Evolutionary conservation across 495 filamentous ascomycete genomes (phyloP).

Genomic region (Penicillium turbatum): DNA sequence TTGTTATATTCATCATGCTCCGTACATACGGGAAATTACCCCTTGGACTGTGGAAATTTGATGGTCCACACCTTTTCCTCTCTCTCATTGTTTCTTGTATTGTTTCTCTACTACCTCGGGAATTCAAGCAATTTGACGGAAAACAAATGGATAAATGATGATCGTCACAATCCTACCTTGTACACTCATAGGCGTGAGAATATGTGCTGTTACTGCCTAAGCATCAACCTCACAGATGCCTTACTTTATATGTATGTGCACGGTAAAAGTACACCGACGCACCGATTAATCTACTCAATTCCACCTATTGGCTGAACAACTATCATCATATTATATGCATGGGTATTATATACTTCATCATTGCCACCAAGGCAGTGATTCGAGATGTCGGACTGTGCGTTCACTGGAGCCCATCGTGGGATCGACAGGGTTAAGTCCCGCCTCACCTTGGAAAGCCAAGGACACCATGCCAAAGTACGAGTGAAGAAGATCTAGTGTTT

Average conservation of each 20-base stretch:
- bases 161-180: neutral
- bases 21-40: neutral
- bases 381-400: slow-evolving; percentile 39
- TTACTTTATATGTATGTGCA: neutral
- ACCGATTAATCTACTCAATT: slow-evolving; percentile 1
- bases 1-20: neutral
- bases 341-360: slow-evolving; percentile 7
- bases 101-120: no score
- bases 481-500: slow-evolving; percentile 69
- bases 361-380: slow-evolving; percentile 40
- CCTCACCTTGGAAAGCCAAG: slow-evolving; percentile 63
- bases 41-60: neutral
- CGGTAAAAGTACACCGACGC: neutral
- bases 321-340: slow-evolving; percentile 1
- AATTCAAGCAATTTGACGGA: neutral
- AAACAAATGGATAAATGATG: neutral
- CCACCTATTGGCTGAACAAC: slow-evolving; percentile 8
- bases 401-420: slow-evolving; percentile 62
- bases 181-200: neutral
- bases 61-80: neutral
- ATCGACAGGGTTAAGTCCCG: slow-evolving; percentile 59
- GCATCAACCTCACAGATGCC: neutral
- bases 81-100: neutral
- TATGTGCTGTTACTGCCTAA: neutral
- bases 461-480: slow-evolving; percentile 82